These are phyloP conservation scores for Naganishia liquefaciens DNA, from an alignment of 1,284 basidiomycete genomes.

Conservation along the genomic window DNA sequence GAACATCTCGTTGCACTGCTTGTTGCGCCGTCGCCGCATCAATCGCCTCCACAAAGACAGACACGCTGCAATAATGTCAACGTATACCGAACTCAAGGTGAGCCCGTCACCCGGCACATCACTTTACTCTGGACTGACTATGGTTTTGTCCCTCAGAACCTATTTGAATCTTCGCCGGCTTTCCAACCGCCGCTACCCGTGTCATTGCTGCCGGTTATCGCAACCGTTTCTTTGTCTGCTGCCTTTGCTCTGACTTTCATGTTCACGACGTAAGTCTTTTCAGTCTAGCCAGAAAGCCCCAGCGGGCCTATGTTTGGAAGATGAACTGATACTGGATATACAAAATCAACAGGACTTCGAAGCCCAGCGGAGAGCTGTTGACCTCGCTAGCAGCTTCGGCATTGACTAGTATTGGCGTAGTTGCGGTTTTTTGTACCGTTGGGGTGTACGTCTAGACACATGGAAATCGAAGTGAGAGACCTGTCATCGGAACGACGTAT, in stretches of 20 bases:
- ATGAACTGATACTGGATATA: not conserved
- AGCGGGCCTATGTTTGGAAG: not conserved
- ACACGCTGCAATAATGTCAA: conserved; percentile 1
- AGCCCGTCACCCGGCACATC: not conserved
- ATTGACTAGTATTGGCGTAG: conserved; percentile 79
- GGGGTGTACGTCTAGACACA: conserved; percentile 73
- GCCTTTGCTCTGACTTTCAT: conserved; percentile 83
- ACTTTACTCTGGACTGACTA: not conserved
- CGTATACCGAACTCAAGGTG: conserved; percentile 23
- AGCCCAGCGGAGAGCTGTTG: conserved; percentile 58
- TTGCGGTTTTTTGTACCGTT: conserved; percentile 79
- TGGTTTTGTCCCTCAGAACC: conserved; percentile 51
- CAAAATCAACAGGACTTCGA: conserved; percentile 1
- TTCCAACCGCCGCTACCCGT: conserved; percentile 71
- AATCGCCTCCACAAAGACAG: too few species aligned
- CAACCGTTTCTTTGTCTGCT: conserved; percentile 67
- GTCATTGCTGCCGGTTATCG: conserved; percentile 67
- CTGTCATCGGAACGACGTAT: too few species aligned
- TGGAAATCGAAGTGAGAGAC: too few species aligned
- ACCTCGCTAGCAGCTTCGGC: conserved; percentile 71
- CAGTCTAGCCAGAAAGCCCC: not conserved
- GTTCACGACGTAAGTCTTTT: conserved; percentile 72
- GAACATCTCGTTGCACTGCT: too few species aligned
- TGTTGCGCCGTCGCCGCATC: too few species aligned
- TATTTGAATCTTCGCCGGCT: conserved; percentile 61